Conservation (phyloP, 306 rosid genomes). For the Vigna trinervia region DNA sequence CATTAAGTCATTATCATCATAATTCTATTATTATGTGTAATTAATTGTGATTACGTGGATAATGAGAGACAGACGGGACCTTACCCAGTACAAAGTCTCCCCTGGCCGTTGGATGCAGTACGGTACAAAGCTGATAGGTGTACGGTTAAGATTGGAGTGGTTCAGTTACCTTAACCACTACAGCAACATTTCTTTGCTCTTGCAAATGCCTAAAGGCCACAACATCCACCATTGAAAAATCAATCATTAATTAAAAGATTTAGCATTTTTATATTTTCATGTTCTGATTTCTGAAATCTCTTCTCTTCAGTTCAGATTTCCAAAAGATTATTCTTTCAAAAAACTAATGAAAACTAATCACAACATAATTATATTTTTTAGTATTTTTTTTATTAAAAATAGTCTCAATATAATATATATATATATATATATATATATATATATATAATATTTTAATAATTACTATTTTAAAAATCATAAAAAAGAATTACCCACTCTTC, state of each 20-base stretch:
- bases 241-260: not conserved
- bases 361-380: not conserved
- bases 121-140: not conserved
- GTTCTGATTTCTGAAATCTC: not conserved
- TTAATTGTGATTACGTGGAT: not conserved
- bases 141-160: not conserved
- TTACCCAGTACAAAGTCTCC: not conserved
- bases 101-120: conserved; percentile 19
- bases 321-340: not conserved
- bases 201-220: not conserved
- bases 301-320: not conserved
- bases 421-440: no score
- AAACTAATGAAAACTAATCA: not conserved
- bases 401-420: no score
- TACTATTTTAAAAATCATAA: no score
- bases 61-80: conserved; percentile 7
- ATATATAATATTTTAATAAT: no score
- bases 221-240: not conserved
- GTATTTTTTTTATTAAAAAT: not conserved
- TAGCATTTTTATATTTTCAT: not conserved
- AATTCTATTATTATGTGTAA: not conserved
- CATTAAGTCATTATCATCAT: not conserved
- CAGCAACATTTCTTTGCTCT: not conserved
- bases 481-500: not conserved
- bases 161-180: conserved; percentile 1